Evolutionary conservation across 257 asterid genomes (phyloP).

Genomic region (Misopates orontium): DNA sequence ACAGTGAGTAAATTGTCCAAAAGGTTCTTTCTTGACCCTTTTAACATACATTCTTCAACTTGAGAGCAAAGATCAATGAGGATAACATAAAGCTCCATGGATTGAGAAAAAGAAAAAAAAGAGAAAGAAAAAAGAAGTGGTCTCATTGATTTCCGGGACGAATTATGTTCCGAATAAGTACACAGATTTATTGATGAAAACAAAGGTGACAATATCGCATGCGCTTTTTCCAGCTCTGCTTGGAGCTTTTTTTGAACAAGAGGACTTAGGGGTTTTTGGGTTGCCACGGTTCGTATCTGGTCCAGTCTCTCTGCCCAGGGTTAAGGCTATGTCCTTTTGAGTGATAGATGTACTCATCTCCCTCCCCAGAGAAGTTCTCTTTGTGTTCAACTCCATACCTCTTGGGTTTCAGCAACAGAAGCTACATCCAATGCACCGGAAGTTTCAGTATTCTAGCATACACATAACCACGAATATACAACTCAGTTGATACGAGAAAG

Average conservation of each 20-base stretch:
- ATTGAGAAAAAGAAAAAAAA: constrained; percentile 3
- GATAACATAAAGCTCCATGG: constrained; percentile 12
- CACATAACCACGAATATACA: neutral
- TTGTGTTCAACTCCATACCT: constrained; percentile 91
- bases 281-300: constrained; percentile 87
- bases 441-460: constrained; percentile 29
- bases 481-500: neutral
- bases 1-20: neutral
- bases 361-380: constrained; percentile 96
- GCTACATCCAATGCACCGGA: constrained; percentile 44
- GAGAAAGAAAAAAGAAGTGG: neutral
- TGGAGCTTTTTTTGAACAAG: constrained; percentile 16
- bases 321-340: constrained; percentile 92
- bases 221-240: constrained; percentile 27
- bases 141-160: constrained; percentile 11
- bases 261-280: constrained; percentile 57
- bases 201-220: constrained; percentile 22
- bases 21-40: neutral
- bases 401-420: constrained; percentile 84
- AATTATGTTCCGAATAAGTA: constrained; percentile 25
- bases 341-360: constrained; percentile 92
- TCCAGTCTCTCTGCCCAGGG: constrained; percentile 98
- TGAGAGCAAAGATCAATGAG: neutral
- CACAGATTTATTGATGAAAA: constrained; percentile 36
- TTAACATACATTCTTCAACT: neutral